Evolutionary conservation across 2,329 filamentous ascomycete genomes (phyloP).

Genomic region (Ceratocystis albifundus): DNA sequence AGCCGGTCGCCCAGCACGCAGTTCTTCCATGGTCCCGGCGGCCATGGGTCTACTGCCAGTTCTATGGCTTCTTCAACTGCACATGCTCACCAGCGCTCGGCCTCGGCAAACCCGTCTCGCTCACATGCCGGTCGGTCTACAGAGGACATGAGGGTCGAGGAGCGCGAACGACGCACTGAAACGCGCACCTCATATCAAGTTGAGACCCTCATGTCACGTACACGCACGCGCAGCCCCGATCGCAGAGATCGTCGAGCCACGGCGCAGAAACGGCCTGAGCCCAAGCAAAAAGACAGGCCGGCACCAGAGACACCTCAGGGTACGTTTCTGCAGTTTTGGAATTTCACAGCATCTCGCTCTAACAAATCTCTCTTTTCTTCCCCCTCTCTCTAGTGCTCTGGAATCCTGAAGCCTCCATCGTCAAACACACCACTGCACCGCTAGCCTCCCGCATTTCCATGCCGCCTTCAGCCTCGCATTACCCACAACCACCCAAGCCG

Average conservation of each 20-base stretch:
- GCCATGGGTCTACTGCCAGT: not conserved
- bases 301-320: constrained; percentile 41
- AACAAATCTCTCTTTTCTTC: not conserved
- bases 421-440: constrained; percentile 57
- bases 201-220: constrained; percentile 50
- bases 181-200: constrained; percentile 46
- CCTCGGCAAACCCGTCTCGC: constrained; percentile 44
- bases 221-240: constrained; percentile 49
- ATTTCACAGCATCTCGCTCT: not conserved
- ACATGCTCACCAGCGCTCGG: constrained; percentile 45
- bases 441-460: constrained; percentile 53
- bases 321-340: constrained; percentile 28
- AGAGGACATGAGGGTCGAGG: constrained; percentile 35
- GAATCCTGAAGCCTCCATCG: constrained; percentile 67
- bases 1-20: constrained; percentile 31
- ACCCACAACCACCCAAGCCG: constrained; percentile 54
- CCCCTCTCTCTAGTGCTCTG: constrained; percentile 41
- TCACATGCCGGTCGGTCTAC: constrained; percentile 31
- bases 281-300: constrained; percentile 36
- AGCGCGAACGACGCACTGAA: constrained; percentile 46
- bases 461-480: constrained; percentile 61
- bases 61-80: not conserved
- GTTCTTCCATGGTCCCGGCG: constrained; percentile 20
- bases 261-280: constrained; percentile 34
- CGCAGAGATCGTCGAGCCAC: constrained; percentile 31